Evolutionary conservation across 2,329 filamentous ascomycete species (phyloP).

Genomic region (Neophaeococcomyces aloes): DNA sequence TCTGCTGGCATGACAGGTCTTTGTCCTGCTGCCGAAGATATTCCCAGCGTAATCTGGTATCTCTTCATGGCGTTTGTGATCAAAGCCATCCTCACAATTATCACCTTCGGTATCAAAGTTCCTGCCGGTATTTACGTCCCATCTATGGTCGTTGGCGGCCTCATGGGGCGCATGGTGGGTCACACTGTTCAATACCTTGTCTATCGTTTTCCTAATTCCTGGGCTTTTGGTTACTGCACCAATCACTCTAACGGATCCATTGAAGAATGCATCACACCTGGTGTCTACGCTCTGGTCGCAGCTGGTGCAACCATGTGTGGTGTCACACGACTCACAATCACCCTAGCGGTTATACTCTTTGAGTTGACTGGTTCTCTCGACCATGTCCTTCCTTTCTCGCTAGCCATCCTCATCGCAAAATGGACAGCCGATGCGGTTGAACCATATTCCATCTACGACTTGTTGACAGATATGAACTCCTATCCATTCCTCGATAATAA

Average conservation of each 20-base stretch:
- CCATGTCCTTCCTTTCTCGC: conserved; percentile 87
- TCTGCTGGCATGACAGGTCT: conserved; percentile 62
- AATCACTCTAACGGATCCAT: conserved; percentile 46
- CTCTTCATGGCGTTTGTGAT: conserved; percentile 72
- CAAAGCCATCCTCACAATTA: conserved; percentile 76
- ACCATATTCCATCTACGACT: conserved; percentile 80
- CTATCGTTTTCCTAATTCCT: conserved; percentile 58
- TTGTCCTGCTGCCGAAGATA: conserved; percentile 60
- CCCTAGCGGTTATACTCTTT: conserved; percentile 87
- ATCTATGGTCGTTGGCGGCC: conserved; percentile 93
- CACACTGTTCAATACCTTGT: conserved; percentile 76
- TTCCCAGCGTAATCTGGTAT: conserved; percentile 63
- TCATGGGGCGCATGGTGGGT: conserved; percentile 80
- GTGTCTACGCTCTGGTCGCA: conserved; percentile 91
- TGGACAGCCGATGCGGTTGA: conserved; percentile 96
- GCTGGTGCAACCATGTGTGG: conserved; percentile 97
- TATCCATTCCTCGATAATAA: conserved; percentile 98
- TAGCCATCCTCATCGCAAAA: conserved; percentile 88
- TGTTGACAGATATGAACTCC: conserved; percentile 91
- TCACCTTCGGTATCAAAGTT: conserved; percentile 94
- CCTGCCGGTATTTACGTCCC: conserved; percentile 96
- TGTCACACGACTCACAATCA: conserved; percentile 85
- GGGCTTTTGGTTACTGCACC: conserved; percentile 22
- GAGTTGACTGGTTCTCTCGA: conserved; percentile 91
- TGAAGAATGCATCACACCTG: conserved; percentile 81